A percentile compares a stretch with the other conserved stretches of the same genome.
Conservation (phyloP, 306 rosid species). For the Glycine latifolia region DNA sequence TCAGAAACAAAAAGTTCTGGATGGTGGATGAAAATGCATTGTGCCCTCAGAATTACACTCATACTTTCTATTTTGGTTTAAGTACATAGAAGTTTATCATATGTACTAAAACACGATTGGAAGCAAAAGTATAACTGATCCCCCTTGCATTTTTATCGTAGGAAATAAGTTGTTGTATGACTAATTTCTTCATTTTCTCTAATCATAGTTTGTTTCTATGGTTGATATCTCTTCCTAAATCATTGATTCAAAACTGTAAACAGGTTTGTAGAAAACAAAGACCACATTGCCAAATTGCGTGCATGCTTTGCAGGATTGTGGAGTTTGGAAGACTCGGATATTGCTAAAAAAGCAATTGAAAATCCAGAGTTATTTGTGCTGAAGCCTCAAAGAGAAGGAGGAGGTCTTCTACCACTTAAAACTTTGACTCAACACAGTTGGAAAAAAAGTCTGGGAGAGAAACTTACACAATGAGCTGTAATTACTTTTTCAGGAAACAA, state of each 20-base stretch:
- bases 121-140: background rate
- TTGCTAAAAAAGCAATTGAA: conserved; percentile 69
- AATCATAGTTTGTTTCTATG: conserved; percentile 1
- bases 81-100: conserved; percentile 15
- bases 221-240: conserved; percentile 15
- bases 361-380: conserved; percentile 76
- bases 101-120: background rate
- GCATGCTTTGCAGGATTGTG: conserved; percentile 95
- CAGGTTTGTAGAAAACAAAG: conserved; percentile 88
- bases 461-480: conserved; percentile 15
- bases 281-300: conserved; percentile 80
- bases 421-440: conserved; percentile 35
- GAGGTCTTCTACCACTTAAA: conserved; percentile 62
- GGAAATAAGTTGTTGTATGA: conserved; percentile 19
- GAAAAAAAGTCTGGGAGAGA: background rate
- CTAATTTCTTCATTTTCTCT: background rate
- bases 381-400: conserved; percentile 99
- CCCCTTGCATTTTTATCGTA: conserved; percentile 8
- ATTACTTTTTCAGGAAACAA: conserved; percentile 79
- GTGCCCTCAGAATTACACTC: background rate
- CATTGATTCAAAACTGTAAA: conserved; percentile 39
- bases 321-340: conserved; percentile 91
- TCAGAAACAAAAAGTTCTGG: background rate
- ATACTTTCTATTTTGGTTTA: conserved; percentile 4
- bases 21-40: conserved; percentile 1